Base-by-base conservation (phyloP, 73 alveolate species). In the Paramecium pentaurelia region DNA sequence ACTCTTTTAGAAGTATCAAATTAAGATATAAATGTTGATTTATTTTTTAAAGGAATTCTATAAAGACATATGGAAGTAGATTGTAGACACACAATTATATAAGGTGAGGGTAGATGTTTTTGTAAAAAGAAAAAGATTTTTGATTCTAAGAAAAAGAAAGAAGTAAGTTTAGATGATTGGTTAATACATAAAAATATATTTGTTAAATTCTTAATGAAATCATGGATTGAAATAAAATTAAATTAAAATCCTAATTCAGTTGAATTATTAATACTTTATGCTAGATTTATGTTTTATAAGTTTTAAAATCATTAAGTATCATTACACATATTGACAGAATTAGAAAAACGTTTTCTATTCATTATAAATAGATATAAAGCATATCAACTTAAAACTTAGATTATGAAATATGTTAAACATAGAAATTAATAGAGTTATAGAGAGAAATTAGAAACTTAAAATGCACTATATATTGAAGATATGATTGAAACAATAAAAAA, bases 131-230 rank as follows among this genome's bases (percentile, higher is more conserved):
- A 64, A 6, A 64, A 64, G 42, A 4, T 87, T 12, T 87, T 64
- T 37, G 93, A 87, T 22, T 77, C 93, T 18, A 87, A 87, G 28
- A 87, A 87, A 58, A 30, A 73, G 12, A 87, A 68, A 60, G 93
- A 87, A 58, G 77, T 77, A 25, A 18, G 42, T 2, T 11, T 87
- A 10, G 93, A 87, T 87, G 86, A 87, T 47, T 87, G 70, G 71
- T 34, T 77, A 14, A 64, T 32, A 2, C 44, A 87, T 25, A 64
- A 73, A 28, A 34, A 34, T 6, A 45, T 87, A n/a, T 59, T 87
- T 87, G 71, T 77, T 6, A 87, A 87, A 87, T 87, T 87, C 28
- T 36, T 87, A 36, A 25, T 87, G 58, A 87, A 68, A 60, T 87
- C 93, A 7, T 87, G 93, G 93, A 34, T 64, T 7, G 93, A 87